Percentiles rank a stretch among this genome's conserved stretches.
Conservation (phyloP, 2,329 filamentous ascomycete species). For the Zymoseptoria passerinii region DNA sequence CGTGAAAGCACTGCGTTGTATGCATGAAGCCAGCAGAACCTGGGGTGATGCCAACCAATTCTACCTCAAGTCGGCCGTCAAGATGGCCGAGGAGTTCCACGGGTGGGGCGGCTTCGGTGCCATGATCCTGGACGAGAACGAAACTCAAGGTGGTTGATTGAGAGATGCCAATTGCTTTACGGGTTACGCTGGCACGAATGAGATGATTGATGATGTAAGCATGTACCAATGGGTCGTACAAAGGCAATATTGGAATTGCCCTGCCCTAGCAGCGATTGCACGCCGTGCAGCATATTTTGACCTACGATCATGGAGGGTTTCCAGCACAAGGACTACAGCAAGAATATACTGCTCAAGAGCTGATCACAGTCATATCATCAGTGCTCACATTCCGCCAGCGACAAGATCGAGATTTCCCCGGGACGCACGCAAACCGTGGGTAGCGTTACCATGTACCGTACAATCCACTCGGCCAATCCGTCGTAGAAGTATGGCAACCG, state of each 20-base stretch:
- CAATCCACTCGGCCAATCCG: neutral
- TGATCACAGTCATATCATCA: neutral
- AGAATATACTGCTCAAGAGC: neutral
- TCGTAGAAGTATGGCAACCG: neutral
- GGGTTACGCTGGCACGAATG: neutral
- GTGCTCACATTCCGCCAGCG: neutral
- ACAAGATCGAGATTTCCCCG: neutral
- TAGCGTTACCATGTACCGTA: neutral
- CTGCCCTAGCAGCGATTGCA: neutral
- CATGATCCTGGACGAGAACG: constrained; percentile 13
- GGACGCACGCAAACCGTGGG: neutral
- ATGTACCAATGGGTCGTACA: constrained; percentile 5
- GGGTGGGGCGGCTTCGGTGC: constrained; percentile 52
- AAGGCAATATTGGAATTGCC: constrained; percentile 4
- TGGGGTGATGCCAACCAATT: constrained; percentile 62
- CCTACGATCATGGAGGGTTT: neutral
- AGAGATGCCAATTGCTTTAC: constrained; percentile 5
- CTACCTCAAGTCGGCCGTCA: constrained; percentile 61
- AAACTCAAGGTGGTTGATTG: constrained; percentile 4
- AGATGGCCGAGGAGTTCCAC: constrained; percentile 64
- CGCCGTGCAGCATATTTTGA: neutral
- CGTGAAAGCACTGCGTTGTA: constrained; percentile 70
- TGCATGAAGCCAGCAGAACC: constrained; percentile 64
- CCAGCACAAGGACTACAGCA: neutral
- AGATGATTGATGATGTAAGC: constrained; percentile 1